Evolutionary conservation across 352 stramenopile genomes (phyloP).

Genomic region (Globisporangium paddicum): DNA sequence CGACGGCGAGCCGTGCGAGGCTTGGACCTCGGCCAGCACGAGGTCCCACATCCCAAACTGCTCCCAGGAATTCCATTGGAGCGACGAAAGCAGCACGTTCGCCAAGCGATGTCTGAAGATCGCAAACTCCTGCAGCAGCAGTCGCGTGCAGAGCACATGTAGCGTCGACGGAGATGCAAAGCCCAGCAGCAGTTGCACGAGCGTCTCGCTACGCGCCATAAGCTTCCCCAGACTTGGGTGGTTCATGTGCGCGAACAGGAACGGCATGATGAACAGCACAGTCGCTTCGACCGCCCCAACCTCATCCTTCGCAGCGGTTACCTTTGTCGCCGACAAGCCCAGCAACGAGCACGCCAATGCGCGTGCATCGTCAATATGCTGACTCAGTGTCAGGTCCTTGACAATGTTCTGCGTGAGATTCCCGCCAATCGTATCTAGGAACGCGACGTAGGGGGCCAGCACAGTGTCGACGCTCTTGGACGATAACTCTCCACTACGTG

Average conservation of each 20-base stretch:
- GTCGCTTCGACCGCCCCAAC: slow-evolving; percentile 61
- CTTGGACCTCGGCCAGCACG: slow-evolving; percentile 58
- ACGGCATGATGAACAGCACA: slow-evolving; percentile 54
- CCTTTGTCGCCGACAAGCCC: slow-evolving; percentile 25
- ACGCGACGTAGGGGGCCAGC: slow-evolving; percentile 57
- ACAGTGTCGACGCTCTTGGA: slow-evolving; percentile 49
- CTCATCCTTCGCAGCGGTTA: slow-evolving; percentile 33
- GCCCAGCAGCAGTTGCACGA: slow-evolving; percentile 63
- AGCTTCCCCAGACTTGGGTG: slow-evolving; percentile 59
- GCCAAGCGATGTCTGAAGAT: slow-evolving; percentile 66
- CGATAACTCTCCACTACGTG: slow-evolving; percentile 20
- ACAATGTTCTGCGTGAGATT: slow-evolving; percentile 45
- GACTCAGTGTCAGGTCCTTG: slow-evolving; percentile 66
- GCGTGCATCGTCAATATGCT: slow-evolving; percentile 77
- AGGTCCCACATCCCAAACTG: slow-evolving; percentile 81
- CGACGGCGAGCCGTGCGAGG: slow-evolving; percentile 19
- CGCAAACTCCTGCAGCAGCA: slow-evolving; percentile 73
- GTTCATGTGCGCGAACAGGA: slow-evolving; percentile 64
- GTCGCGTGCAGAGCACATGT: slow-evolving; percentile 44
- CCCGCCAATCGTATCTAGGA: slow-evolving; percentile 50
- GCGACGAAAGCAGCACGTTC: slow-evolving; percentile 67
- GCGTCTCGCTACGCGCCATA: slow-evolving; percentile 48
- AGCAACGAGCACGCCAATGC: slow-evolving; percentile 55
- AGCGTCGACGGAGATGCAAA: slow-evolving; percentile 62
- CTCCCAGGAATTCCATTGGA: slow-evolving; percentile 83